These are phyloP conservation scores for Wickerhamomyces sydowiorum DNA, from an alignment of 805 yeast genomes.

Conservation along the genomic window DNA sequence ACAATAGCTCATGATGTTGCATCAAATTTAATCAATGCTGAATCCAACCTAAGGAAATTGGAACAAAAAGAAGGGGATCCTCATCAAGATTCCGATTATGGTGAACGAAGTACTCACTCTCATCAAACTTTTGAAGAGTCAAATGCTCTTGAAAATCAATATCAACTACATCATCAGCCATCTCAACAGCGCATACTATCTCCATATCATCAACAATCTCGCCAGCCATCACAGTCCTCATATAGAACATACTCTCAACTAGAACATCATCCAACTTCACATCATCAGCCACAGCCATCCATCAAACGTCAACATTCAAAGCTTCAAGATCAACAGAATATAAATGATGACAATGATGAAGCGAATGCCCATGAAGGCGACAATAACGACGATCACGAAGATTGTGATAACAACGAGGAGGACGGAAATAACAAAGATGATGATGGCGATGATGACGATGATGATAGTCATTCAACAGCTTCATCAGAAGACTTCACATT, in stretches of 20 bases:
- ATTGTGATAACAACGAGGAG: slow-evolving; percentile 8
- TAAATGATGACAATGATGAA: background rate
- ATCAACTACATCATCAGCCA: background rate
- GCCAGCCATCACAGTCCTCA: background rate
- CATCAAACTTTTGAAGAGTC: background rate
- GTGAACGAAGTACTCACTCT: background rate
- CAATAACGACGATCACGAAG: slow-evolving; percentile 1
- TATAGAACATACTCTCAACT: background rate
- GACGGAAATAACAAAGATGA: slow-evolving; percentile 13
- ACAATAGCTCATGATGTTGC: slow-evolving; percentile 14
- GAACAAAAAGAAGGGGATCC: slow-evolving; percentile 20
- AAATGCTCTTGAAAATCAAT: slow-evolving; percentile 5
- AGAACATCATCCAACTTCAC: slow-evolving; percentile 1
- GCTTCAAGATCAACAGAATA: background rate
- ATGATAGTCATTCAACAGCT: slow-evolving; percentile 34
- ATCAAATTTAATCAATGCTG: slow-evolving; percentile 20
- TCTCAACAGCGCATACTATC: background rate
- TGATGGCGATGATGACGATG: slow-evolving; percentile 16
- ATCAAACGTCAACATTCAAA: background rate
- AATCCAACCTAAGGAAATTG: slow-evolving; percentile 15
- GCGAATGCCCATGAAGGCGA: slow-evolving; percentile 3
- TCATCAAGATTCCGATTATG: slow-evolving; percentile 1
- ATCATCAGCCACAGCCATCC: background rate
- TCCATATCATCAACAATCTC: background rate
- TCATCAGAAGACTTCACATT: slow-evolving; percentile 82